Percentiles rank a stretch among this genome's conserved stretches.
phyloP scores from a whole-genome alignment of 2,329 filamentous ascomycete species.

The Colletotrichum sp. region DNA sequence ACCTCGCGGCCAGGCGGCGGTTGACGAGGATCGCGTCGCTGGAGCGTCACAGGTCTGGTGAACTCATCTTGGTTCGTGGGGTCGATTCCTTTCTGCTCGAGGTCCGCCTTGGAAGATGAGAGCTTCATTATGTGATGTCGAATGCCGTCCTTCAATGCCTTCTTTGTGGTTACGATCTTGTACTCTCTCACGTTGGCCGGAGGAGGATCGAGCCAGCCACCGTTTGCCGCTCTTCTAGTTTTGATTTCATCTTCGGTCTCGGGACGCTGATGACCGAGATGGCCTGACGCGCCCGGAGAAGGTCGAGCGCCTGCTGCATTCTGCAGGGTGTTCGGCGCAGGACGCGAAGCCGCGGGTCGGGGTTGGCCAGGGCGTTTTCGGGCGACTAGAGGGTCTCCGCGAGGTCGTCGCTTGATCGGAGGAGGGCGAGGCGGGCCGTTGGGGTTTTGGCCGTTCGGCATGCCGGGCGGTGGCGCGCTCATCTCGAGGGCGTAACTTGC shows the following conservation, averaged over 20 bases:
- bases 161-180: constrained; percentile 79
- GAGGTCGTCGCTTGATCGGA: constrained; percentile 48
- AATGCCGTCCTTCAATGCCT: constrained; percentile 77
- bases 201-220: constrained; percentile 63
- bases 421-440: constrained; percentile 43
- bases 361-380: constrained; percentile 55
- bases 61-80: constrained; percentile 77
- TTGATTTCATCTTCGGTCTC: constrained; percentile 29
- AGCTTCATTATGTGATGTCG: constrained; percentile 91
- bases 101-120: constrained; percentile 55
- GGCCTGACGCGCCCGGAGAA: constrained; percentile 3
- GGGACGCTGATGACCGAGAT: constrained; percentile 14
- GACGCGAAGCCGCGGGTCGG: constrained; percentile 30
- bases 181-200: constrained; percentile 50
- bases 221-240: constrained; percentile 35
- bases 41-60: constrained; percentile 84
- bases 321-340: constrained; percentile 27
- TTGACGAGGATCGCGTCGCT: constrained; percentile 84
- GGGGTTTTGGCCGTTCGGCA: constrained; percentile 30
- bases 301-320: constrained; percentile 20
- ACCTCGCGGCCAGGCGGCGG: constrained; percentile 67
- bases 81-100: constrained; percentile 68
- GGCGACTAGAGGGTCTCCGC: constrained; percentile 68
- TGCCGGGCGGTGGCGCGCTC: constrained; percentile 46
- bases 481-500: constrained; percentile 34